Evolutionary conservation across 768 basidiomycete genomes (phyloP).

Genomic region (Vararia minispora): DNA sequence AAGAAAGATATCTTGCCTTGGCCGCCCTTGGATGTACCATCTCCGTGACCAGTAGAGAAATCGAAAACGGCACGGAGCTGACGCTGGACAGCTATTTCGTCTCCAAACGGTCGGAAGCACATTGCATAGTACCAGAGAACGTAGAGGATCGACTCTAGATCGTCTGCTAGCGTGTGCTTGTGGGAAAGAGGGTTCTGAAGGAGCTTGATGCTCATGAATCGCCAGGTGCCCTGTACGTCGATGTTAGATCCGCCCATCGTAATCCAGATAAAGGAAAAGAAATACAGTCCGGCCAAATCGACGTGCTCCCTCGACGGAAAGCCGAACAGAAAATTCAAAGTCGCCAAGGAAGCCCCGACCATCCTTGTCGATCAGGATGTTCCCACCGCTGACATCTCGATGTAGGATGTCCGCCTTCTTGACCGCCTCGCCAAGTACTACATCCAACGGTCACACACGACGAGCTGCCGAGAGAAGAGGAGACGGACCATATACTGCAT

Average conservation of each 20-base stretch:
- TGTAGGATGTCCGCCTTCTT: conserved; percentile 2
- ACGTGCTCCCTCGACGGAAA: not conserved
- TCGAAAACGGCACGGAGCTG: too few relatives aligned
- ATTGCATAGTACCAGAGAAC: too few relatives aligned
- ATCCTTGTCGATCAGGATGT: not conserved
- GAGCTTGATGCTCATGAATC: conserved; percentile 7
- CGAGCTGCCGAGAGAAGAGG: not conserved
- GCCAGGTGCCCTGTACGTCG: conserved; percentile 12
- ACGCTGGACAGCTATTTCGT: too few relatives aligned
- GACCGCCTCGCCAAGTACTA: conserved; percentile 1
- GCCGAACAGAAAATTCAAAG: conserved; percentile 1
- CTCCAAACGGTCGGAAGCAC: too few relatives aligned
- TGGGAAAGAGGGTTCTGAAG: not conserved
- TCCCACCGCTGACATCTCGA: conserved; percentile 2
- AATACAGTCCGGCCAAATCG: conserved; percentile 1
- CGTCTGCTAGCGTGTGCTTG: conserved; percentile 7
- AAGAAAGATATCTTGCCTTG: too few relatives aligned
- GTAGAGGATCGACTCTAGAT: conserved; percentile 13
- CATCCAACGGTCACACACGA: not conserved
- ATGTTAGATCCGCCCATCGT: not conserved
- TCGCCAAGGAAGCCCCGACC: conserved; percentile 1
- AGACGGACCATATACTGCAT: not conserved
- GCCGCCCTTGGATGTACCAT: too few relatives aligned
- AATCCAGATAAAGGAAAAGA: not conserved
- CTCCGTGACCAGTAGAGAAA: too few relatives aligned